These are phyloP conservation scores for Fraxinus baroniana DNA, from an alignment of 305 asterid species.

Conservation along the genomic window DNA sequence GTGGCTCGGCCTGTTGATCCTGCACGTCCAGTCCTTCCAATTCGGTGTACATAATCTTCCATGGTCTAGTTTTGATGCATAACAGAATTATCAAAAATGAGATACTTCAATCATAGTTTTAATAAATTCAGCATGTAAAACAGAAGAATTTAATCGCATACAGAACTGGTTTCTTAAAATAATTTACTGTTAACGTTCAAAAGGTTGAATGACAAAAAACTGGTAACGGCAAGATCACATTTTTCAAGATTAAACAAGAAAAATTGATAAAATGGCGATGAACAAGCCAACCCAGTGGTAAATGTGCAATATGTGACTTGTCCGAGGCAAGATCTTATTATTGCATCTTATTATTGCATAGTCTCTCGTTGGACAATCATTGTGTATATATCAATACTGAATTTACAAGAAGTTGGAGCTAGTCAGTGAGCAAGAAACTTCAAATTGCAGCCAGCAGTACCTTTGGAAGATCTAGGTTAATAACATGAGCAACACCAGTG, in stretches of 20 bases:
- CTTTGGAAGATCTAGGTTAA: slow-evolving; percentile 91
- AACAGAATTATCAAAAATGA: slow-evolving; percentile 24
- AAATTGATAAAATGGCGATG: background rate
- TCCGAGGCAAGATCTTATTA: background rate
- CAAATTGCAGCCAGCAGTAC: slow-evolving; percentile 37
- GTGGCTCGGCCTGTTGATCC: slow-evolving; percentile 91
- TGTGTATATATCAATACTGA: background rate
- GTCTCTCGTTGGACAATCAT: background rate
- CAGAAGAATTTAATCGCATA: background rate
- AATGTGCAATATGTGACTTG: background rate
- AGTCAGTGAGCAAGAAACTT: slow-evolving; percentile 23
- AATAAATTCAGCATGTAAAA: slow-evolving; percentile 18
- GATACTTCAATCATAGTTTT: slow-evolving; percentile 3
- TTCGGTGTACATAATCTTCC: slow-evolving; percentile 92
- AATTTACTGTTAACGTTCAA: background rate
- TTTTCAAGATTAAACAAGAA: background rate
- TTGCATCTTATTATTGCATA: background rate
- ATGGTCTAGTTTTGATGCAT: slow-evolving; percentile 50
- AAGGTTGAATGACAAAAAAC: background rate
- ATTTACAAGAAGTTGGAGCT: background rate
- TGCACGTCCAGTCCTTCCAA: slow-evolving; percentile 93
- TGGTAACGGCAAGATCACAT: background rate
- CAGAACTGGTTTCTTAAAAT: background rate
- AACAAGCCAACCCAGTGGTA: background rate
- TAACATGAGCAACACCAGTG: slow-evolving; percentile 86